phyloP scores from a whole-genome alignment of 2,329 filamentous ascomycete genomes.

The Hortaea werneckii region DNA sequence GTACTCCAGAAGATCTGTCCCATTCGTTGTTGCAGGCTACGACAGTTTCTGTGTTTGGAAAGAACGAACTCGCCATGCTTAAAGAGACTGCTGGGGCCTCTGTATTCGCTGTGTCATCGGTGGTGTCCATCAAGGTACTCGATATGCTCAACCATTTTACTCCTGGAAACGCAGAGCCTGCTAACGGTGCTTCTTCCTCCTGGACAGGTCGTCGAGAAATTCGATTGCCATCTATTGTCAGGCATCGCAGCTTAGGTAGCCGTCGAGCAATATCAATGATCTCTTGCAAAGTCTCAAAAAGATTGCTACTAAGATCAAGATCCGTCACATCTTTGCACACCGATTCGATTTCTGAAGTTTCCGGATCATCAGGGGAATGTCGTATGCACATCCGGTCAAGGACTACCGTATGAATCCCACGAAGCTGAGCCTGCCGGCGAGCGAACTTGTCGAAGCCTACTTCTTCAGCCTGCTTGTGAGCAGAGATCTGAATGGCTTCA shows the following conservation, averaged over 20 bases:
- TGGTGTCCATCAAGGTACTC: constrained; percentile 34
- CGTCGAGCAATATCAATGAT: constrained; percentile 62
- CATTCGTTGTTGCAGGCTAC: constrained; percentile 20
- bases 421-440: constrained; percentile 63
- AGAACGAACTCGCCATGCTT: constrained; percentile 30
- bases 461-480: constrained; percentile 76
- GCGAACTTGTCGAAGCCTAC: constrained; percentile 92
- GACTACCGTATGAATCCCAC: constrained; percentile 70
- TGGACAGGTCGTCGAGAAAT: constrained; percentile 29
- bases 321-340: constrained; percentile 54
- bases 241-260: constrained; percentile 49
- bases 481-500: constrained; percentile 57
- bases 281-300: constrained; percentile 59
- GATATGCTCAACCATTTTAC: constrained; percentile 35
- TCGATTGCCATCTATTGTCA: constrained; percentile 52
- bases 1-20: not conserved
- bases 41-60: constrained; percentile 49
- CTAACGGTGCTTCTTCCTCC: not conserved
- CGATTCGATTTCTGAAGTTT: constrained; percentile 40
- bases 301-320: constrained; percentile 75
- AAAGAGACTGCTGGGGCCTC: not conserved
- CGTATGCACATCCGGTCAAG: constrained; percentile 65
- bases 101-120: constrained; percentile 22
- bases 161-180: not conserved
- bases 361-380: constrained; percentile 6